These are phyloP conservation scores for Albizia julibrissin DNA, from an alignment of 306 rosid species.

Conservation along the genomic window DNA sequence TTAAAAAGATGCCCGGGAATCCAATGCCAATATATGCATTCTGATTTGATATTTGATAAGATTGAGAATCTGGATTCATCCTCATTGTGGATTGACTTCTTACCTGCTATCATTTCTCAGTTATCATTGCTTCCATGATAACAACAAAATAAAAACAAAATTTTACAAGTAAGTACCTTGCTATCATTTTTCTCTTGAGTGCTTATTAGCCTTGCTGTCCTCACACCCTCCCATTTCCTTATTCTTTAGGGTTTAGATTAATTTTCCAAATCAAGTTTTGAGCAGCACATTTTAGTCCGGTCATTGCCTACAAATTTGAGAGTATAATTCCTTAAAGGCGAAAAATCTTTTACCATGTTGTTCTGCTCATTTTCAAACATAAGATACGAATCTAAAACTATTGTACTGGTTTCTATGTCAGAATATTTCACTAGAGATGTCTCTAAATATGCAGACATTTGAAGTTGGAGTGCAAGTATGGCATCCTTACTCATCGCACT, in stretches of 20 bases:
- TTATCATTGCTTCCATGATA: conserved; percentile 66
- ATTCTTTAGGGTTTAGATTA: not conserved
- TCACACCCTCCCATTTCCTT: conserved; percentile 31
- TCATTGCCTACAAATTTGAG: not conserved
- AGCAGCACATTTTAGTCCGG: not conserved
- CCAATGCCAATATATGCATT: conserved; percentile 53
- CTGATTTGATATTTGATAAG: conserved; percentile 24
- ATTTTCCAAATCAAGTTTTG: not conserved
- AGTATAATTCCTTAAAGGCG: not conserved
- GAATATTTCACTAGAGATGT: not conserved
- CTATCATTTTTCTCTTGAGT: conserved; percentile 40
- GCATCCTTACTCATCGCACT: not conserved
- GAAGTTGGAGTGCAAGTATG: not conserved
- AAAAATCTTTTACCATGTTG: not conserved
- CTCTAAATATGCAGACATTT: not conserved
- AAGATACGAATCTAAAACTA: not conserved
- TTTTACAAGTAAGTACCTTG: conserved; percentile 48
- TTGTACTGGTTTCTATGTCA: not conserved
- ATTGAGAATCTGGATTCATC: conserved; percentile 51
- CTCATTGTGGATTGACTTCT: conserved; percentile 69
- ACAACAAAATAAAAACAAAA: not conserved
- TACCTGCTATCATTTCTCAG: conserved; percentile 42
- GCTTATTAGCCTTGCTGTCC: conserved; percentile 46
- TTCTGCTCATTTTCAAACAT: not conserved
- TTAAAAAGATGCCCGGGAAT: conserved; percentile 54